Base-by-base conservation (phyloP, 192 early-diverging fungal species). In the Entomortierella lignicola region DNA sequence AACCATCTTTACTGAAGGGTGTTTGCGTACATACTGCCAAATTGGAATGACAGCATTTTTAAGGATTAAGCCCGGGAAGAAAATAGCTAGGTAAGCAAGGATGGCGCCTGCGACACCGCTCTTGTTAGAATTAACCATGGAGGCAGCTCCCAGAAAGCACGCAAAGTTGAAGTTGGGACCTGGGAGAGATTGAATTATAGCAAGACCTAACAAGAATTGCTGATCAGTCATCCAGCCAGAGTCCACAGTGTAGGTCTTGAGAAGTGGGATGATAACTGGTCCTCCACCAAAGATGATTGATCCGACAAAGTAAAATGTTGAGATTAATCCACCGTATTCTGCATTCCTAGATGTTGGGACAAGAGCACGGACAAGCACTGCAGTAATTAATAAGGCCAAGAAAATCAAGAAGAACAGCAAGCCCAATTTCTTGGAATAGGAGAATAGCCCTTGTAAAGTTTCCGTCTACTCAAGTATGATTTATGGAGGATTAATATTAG, bases 91-190 rank as follows among this genome's bases (percentile, higher is more conserved):
- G 43, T 67, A 88, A 0, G 83, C 85, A 5, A 91, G 68, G 11
- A 90, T 20, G 2, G 87, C 87, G 8, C 90, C 89, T 10, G 68
- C 59, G 39, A 89, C 55, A 13, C 69, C 70, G 43, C 26, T 72
- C 27, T 71, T 47, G 17, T 69, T 69, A 7, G 68, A 69, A 26
- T 65, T 53, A 18, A 86, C 71, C 34, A 91, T 66, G 0, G 88
- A 81, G 0, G 92, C 73, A 1, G 87, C 89, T 2, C 91, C 91
- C 55, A 87, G 81, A 48, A 80, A 92, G 17, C 86, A 89, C 4
- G 88, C 85, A 58, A 92, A 87, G 55, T 92, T 92, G 80, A 91
- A 92, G 56, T 88, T 91, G 25, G 89, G 91, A 0, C 90, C 90
- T 55, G 81, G 74, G 0, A 83, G 32, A 1, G 81, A 75, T 57